phyloP scores from a whole-genome alignment of 2,329 filamentous ascomycete genomes.

The Sclerotinia spermophila region DNA sequence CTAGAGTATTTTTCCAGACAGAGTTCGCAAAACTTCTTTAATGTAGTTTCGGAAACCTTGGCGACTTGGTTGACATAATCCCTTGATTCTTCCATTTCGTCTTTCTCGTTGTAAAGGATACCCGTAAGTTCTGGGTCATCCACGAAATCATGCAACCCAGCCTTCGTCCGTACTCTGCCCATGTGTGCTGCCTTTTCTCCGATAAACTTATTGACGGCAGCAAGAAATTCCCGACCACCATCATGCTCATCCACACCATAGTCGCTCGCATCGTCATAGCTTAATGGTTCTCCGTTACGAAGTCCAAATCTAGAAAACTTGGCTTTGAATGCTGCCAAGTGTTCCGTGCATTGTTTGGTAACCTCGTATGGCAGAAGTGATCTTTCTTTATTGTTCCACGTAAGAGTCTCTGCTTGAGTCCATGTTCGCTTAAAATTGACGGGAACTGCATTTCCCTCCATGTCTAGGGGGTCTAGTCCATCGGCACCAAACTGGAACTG shows the following conservation, averaged over 20 bases:
- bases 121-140: conserved; percentile 36
- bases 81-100: conserved; percentile 28
- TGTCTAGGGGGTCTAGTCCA: conserved; percentile 91
- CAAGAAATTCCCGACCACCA: conserved; percentile 76
- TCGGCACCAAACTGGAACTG: conserved; percentile 98
- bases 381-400: conserved; percentile 72
- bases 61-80: conserved; percentile 50
- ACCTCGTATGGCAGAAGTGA: conserved; percentile 75
- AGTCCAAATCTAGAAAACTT: conserved; percentile 61
- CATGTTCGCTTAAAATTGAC: conserved; percentile 92
- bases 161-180: conserved; percentile 48
- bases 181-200: conserved; percentile 60
- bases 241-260: conserved; percentile 74
- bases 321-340: conserved; percentile 64
- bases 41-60: conserved; percentile 73
- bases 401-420: conserved; percentile 72
- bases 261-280: conserved; percentile 67
- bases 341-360: conserved; percentile 60
- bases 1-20: conserved; percentile 88
- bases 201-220: conserved; percentile 72
- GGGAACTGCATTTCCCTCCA: conserved; percentile 91
- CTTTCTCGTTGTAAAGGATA: conserved; percentile 32
- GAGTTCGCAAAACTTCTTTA: conserved; percentile 72
- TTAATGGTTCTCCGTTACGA: conserved; percentile 57
- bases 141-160: conserved; percentile 48